These are phyloP conservation scores for Emergomyces orientalis DNA, from an alignment of 2,329 filamentous ascomycete species.

Conservation along the genomic window DNA sequence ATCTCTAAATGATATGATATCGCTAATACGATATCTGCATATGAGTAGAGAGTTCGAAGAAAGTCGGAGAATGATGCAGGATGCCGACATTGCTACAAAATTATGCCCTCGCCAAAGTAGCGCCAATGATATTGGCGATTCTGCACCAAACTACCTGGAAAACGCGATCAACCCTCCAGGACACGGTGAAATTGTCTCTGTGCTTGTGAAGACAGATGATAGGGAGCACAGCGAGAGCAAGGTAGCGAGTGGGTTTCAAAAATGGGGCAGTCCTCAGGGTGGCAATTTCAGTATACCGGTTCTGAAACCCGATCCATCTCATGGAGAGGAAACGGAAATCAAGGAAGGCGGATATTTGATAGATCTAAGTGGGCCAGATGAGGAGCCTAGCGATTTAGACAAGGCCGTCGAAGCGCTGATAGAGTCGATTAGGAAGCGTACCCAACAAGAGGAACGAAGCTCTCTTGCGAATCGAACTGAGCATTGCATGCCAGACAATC, in stretches of 20 bases:
- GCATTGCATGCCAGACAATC: not conserved
- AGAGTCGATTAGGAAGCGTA: not conserved
- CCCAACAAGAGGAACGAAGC: not conserved
- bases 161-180: not conserved
- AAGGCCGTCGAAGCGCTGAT: not conserved
- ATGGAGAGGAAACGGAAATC: not conserved
- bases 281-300: not conserved
- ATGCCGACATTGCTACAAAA: not conserved
- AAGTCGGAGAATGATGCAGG: not conserved
- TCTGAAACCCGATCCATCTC: not conserved
- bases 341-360: not conserved
- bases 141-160: not conserved
- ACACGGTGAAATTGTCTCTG: no score
- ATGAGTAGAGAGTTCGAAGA: not conserved
- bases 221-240: not conserved
- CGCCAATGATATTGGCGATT: not conserved
- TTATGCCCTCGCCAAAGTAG: not conserved
- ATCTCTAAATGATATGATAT: not conserved
- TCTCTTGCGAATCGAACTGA: not conserved
- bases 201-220: no score
- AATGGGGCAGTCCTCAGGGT: not conserved
- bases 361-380: not conserved
- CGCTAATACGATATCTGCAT: not conserved
- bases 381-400: not conserved
- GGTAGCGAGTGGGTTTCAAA: not conserved